Evolutionary conservation across 1,139 yeast species (phyloP), one percentile per base, ranked within the genome.

Genomic region (Groenewaldozyma auringiensis): DNA sequence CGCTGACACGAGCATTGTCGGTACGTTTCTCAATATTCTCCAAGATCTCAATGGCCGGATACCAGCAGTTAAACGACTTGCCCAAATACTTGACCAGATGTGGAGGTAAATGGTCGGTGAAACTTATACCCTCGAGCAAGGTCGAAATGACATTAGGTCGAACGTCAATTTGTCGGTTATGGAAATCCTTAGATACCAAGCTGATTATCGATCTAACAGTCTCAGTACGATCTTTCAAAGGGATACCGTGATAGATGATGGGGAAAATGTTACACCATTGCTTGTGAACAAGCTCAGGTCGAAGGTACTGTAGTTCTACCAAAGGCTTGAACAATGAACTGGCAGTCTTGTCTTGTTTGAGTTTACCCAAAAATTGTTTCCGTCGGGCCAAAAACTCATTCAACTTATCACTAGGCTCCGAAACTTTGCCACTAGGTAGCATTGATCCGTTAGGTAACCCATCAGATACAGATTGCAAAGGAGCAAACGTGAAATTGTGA

Each of bases 61-160:
- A 83, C 97, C 98, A 92, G 1, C 95, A 83, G 62, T 86, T 81
- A 63, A 83, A 92, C 49, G 92, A 83, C 45, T 82, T 74, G 9
- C 96, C 96, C 40, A 92, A 69, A 56, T 89, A 88, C 61, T 89
- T 94, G 42, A 89, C 81, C 32, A 95, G 75, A 64, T 92, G 96
- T 3, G 99, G 97, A 3, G 99, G 98, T 55, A 88, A 68, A 21
- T 76, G 82, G 16, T 81, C 78, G 52, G 94, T 81, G 49, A 75
- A 70, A 2, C 89, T 80, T 29, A 86, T 75, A 38, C 95, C 96
- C 54, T 83, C 94, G 42, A 94, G 68, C 50, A 94, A 67, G 1
- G 94, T 81, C 53, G 84, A 88, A 9, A 94, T 77, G 2, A 88
- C 95, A 60, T 94, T 94, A 1, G 95, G 94, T 47, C 94, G 76